phyloP scores from a whole-genome alignment of 2,329 filamentous ascomycete genomes.

The Acarospora socialis region DNA sequence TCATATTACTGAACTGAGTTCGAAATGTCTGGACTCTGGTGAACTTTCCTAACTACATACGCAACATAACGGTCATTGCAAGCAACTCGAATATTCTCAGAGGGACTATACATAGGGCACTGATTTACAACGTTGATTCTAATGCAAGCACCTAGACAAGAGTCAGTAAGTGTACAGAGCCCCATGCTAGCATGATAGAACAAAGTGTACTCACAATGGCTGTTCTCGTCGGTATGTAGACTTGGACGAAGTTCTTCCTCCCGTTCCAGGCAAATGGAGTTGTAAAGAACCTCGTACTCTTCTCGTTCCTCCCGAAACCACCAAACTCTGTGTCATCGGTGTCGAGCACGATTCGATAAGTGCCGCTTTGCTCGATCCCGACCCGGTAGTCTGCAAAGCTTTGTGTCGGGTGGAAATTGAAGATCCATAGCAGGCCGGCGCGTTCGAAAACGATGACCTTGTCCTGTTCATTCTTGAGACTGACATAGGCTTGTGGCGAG shows the following conservation, averaged over 20 bases:
- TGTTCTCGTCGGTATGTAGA: conserved; percentile 75
- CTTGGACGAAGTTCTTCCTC: conserved; percentile 77
- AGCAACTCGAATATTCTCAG: too few relatives aligned
- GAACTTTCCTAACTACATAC: too few relatives aligned
- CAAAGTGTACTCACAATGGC: conserved; percentile 62
- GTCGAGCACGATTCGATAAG: conserved; percentile 75
- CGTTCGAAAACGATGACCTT: conserved; percentile 95
- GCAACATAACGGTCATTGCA: too few relatives aligned
- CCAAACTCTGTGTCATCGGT: conserved; percentile 66
- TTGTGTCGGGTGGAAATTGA: conserved; percentile 80
- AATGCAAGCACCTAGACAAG: conserved; percentile 38
- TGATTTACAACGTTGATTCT: conserved; percentile 28
- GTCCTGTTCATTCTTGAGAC: conserved; percentile 82
- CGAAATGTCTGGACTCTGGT: too few relatives aligned
- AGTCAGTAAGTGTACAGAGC: conserved; percentile 11
- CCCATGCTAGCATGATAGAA: background rate
- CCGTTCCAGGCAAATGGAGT: conserved; percentile 83
- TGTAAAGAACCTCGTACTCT: conserved; percentile 80
- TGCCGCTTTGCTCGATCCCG: conserved; percentile 70
- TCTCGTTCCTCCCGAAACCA: conserved; percentile 62
- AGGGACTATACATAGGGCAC: background rate
- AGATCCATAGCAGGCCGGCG: conserved; percentile 77
- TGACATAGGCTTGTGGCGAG: conserved; percentile 74
- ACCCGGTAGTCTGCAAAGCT: conserved; percentile 90
- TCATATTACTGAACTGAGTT: too few relatives aligned